Evolutionary conservation across 371 early-diverging fungal genomes (phyloP).

Genomic region (Mortierella sp.): DNA sequence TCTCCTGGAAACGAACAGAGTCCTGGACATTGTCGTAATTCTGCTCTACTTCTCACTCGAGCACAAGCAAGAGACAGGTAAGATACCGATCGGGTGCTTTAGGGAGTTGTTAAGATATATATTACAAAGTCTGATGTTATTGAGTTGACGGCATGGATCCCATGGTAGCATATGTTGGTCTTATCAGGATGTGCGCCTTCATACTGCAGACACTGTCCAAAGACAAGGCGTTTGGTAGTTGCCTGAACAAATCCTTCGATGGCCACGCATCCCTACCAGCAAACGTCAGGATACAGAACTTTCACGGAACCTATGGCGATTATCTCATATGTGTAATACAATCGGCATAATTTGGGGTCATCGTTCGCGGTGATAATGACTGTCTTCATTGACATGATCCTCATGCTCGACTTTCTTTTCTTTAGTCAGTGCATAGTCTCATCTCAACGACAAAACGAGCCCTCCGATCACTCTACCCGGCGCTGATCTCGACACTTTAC

Average conservation of each 20-base stretch:
- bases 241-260: constrained; percentile 81
- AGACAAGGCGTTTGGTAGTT: constrained; percentile 78
- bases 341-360: constrained; percentile 13
- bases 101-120: background rate
- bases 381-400: too few relatives aligned
- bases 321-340: constrained; percentile 74
- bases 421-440: constrained; percentile 75
- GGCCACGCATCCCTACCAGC: constrained; percentile 72
- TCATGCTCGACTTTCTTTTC: background rate
- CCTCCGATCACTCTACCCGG: constrained; percentile 78
- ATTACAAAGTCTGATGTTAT: background rate
- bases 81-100: constrained; percentile 2
- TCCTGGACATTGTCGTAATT: constrained; percentile 70
- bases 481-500: constrained; percentile 76
- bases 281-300: constrained; percentile 74
- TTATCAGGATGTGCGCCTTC: constrained; percentile 83
- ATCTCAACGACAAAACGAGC: constrained; percentile 79
- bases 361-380: too few relatives aligned
- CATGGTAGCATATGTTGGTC: constrained; percentile 71
- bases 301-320: constrained; percentile 85
- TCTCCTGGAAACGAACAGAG: constrained; percentile 76
- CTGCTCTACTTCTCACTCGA: constrained; percentile 74
- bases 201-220: constrained; percentile 87
- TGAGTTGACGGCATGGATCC: background rate
- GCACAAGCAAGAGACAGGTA: constrained; percentile 70